These are phyloP conservation scores for Melanogaster broomeanus DNA, from an alignment of 768 basidiomycete species.

Conservation along the genomic window DNA sequence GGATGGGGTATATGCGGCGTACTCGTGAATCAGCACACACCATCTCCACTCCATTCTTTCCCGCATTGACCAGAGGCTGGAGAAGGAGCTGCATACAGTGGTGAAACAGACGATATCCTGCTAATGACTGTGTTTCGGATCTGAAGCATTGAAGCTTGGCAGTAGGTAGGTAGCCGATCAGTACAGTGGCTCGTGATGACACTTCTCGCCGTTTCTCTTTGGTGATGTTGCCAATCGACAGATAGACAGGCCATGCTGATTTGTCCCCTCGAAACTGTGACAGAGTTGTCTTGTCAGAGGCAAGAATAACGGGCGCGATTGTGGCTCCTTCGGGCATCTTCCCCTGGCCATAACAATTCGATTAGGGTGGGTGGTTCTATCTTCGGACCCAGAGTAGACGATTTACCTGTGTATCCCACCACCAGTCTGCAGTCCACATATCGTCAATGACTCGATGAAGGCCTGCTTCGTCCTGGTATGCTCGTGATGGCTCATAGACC, in stretches of 20 bases:
- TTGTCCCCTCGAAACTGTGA: conserved; percentile 21
- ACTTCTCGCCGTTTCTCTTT: conserved; percentile 41
- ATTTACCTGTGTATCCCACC: too few relatives aligned
- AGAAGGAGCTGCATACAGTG: conserved; percentile 36
- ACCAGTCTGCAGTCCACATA: too few relatives aligned
- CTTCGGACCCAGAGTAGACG: too few relatives aligned
- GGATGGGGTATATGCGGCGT: conserved; percentile 36
- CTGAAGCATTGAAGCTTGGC: conserved; percentile 32
- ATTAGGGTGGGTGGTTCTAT: too few relatives aligned
- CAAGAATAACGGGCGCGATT: conserved; percentile 13
- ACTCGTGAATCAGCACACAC: conserved; percentile 37
- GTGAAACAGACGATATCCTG: conserved; percentile 37
- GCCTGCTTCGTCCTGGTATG: too few relatives aligned
- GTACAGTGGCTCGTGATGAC: conserved; percentile 31
- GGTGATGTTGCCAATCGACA: conserved; percentile 41
- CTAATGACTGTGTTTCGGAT: conserved; percentile 15
- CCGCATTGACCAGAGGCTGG: conserved; percentile 30
- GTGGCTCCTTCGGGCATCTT: background rate
- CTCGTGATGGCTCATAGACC: too few relatives aligned
- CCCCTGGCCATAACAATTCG: too few relatives aligned
- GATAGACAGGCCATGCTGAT: conserved; percentile 19
- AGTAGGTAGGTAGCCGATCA: conserved; percentile 42
- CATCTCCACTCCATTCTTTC: conserved; percentile 34
- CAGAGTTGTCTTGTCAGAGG: conserved; percentile 24
- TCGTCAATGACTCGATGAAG: too few relatives aligned